These are phyloP conservation scores for Leptographium procerum DNA, from an alignment of 2,329 filamentous ascomycete species.

Conservation along the genomic window DNA sequence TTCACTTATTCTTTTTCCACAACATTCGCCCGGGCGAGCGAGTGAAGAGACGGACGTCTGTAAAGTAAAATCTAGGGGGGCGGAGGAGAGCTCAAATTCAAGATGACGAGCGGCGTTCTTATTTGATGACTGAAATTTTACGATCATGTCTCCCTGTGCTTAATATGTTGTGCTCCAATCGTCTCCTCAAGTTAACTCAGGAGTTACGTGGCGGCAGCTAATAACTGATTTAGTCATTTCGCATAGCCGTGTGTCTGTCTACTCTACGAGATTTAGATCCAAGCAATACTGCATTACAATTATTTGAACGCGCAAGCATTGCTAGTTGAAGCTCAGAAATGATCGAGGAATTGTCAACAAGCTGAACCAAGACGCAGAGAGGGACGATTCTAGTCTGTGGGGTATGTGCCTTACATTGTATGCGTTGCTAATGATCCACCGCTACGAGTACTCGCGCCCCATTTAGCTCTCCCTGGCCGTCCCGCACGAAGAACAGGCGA, in stretches of 20 bases:
- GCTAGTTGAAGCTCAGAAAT: background rate
- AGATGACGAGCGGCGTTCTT: background rate
- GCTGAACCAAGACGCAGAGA: too few relatives aligned
- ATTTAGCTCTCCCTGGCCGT: background rate
- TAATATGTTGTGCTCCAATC: background rate
- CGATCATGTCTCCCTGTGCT: background rate
- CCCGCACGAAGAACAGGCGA: background rate
- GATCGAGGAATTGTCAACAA: background rate
- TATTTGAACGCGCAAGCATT: too few relatives aligned
- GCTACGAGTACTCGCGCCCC: background rate
- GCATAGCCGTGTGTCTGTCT: background rate
- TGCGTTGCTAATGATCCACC: background rate
- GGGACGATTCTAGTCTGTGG: too few relatives aligned
- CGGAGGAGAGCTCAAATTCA: background rate
- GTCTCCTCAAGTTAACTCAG: background rate
- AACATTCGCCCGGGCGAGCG: constrained; percentile 6
- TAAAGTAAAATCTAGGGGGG: background rate
- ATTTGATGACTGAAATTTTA: background rate
- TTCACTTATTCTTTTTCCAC: background rate
- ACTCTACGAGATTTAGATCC: background rate
- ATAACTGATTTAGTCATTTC: background rate
- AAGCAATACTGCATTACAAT: background rate
- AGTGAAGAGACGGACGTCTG: background rate
- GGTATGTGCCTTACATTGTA: background rate
- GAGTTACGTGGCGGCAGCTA: background rate